Conservation (phyloP, 768 basidiomycete genomes). For the Tremella fuciformis region DNA sequence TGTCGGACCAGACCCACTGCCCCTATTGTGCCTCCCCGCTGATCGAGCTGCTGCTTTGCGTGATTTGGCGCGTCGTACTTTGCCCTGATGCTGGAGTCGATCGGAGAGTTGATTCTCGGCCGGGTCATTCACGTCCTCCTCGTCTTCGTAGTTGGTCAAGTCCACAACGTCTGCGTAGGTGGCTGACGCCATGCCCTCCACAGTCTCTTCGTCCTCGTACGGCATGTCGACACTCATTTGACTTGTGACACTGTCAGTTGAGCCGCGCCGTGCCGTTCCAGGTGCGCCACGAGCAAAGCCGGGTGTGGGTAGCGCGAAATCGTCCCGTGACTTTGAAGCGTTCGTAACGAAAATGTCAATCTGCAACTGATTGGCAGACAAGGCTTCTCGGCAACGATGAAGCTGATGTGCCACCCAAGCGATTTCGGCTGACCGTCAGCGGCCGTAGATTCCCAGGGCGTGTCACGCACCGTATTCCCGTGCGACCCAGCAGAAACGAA, state of each 20-base stretch:
- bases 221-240: conserved; percentile 28
- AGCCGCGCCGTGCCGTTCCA: conserved; percentile 22
- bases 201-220: conserved; percentile 23
- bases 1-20: background rate
- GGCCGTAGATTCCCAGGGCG: background rate
- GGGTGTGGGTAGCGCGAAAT: conserved; percentile 44
- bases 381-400: conserved; percentile 62
- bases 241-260: conserved; percentile 33
- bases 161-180: conserved; percentile 57
- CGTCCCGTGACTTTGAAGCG: conserved; percentile 16
- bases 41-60: conserved; percentile 36
- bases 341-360: conserved; percentile 73
- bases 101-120: conserved; percentile 61
- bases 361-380: conserved; percentile 57
- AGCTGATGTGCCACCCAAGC: conserved; percentile 71
- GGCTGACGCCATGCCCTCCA: conserved; percentile 16
- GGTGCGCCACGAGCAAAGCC: conserved; percentile 32
- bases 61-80: conserved; percentile 58
- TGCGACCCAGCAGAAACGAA: conserved; percentile 74
- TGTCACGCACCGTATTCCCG: conserved; percentile 66
- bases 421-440: conserved; percentile 60
- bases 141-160: conserved; percentile 74
- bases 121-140: conserved; percentile 60
- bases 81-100: conserved; percentile 63
- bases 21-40: background rate